These are phyloP conservation scores for Colletotrichum euphorbiae DNA, from an alignment of 2,329 filamentous ascomycete species.

Conservation along the genomic window DNA sequence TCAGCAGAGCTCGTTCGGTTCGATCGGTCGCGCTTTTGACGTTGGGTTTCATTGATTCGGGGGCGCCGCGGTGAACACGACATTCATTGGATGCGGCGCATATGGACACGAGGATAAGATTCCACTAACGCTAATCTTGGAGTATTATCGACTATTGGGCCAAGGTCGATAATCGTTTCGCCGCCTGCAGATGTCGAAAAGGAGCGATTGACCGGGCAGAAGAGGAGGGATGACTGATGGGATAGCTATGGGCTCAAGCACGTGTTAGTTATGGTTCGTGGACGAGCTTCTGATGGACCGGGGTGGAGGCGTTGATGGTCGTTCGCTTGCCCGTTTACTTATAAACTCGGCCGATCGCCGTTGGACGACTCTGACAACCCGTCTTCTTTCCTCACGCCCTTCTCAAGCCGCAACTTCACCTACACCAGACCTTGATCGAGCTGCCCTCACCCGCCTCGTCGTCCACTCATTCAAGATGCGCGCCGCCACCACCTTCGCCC, in stretches of 20 bases:
- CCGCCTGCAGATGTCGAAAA: conserved; percentile 7
- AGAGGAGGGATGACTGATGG: conserved; percentile 3
- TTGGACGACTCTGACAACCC: not conserved
- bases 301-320: not conserved
- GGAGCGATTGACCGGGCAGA: not conserved
- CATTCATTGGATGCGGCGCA: conserved; percentile 18
- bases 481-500: conserved; percentile 22
- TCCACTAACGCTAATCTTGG: not conserved
- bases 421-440: not conserved
- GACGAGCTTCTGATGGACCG: not conserved
- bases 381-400: not conserved
- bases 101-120: not conserved
- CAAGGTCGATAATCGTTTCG: not conserved
- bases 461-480: conserved; percentile 26
- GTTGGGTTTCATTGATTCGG: conserved; percentile 17
- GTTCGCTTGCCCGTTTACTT: conserved; percentile 26
- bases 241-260: not conserved
- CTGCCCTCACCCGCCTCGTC: not conserved
- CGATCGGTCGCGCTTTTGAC: conserved; percentile 5
- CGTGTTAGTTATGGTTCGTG: conserved; percentile 23
- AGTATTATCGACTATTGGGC: not conserved
- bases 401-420: not conserved
- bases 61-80: not conserved
- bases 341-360: conserved; percentile 20
- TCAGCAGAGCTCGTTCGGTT: conserved; percentile 9